These are phyloP conservation scores for Pluteus cervinus DNA, from an alignment of 768 basidiomycete species.

Conservation along the genomic window DNA sequence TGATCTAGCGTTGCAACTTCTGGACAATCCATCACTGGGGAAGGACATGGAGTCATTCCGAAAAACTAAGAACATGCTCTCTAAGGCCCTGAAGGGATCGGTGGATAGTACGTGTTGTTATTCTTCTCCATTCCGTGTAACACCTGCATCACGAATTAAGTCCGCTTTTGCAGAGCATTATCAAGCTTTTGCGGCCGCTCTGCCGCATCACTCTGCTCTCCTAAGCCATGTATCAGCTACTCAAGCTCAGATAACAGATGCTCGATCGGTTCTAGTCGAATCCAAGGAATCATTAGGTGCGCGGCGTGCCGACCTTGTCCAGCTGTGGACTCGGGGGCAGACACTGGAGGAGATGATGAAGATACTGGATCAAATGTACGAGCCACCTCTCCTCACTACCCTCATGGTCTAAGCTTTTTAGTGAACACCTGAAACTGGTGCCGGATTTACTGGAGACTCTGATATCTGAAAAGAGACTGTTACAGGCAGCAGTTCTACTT, in stretches of 20 bases:
- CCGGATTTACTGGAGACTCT: slow-evolving; percentile 90
- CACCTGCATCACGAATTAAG: neutral
- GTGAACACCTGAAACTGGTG: slow-evolving; percentile 84
- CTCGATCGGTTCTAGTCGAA: slow-evolving; percentile 68
- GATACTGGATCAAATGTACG: slow-evolving; percentile 91
- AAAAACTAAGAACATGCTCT: slow-evolving; percentile 69
- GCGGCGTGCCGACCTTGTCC: slow-evolving; percentile 85
- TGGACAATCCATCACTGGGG: slow-evolving; percentile 69
- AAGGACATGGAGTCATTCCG: slow-evolving; percentile 77
- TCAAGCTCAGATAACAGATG: slow-evolving; percentile 67
- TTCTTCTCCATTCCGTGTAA: slow-evolving; percentile 8
- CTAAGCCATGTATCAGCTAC: slow-evolving; percentile 64
- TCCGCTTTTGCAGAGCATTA: slow-evolving; percentile 63
- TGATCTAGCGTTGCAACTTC: slow-evolving; percentile 82
- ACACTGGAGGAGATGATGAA: slow-evolving; percentile 94
- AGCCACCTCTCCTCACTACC: slow-evolving; percentile 3
- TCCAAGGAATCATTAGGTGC: slow-evolving; percentile 73
- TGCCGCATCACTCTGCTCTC: slow-evolving; percentile 84
- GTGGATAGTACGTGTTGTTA: slow-evolving; percentile 64
- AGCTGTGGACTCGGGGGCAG: slow-evolving; percentile 84
- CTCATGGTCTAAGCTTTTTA: slow-evolving; percentile 24
- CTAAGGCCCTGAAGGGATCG: slow-evolving; percentile 77
- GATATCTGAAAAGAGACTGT: slow-evolving; percentile 91
- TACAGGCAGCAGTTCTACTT: slow-evolving; percentile 84
- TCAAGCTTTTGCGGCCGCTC: slow-evolving; percentile 89